Percentiles rank a stretch among this genome's conserved stretches.
Conservation (phyloP, 2,329 filamentous ascomycete genomes). For the Biscogniauxia mediterranea region DNA sequence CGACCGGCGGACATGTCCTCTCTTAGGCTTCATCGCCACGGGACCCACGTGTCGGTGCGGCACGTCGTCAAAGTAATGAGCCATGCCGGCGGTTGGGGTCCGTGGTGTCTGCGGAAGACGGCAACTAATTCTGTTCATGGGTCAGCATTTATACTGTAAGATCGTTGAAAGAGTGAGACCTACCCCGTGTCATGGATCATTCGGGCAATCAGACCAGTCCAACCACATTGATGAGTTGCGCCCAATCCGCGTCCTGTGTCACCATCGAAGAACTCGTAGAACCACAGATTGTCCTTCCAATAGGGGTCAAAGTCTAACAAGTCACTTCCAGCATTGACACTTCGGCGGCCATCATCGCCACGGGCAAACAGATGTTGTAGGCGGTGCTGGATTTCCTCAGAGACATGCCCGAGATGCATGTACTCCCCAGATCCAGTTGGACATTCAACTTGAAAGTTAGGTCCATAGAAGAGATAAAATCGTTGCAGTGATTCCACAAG, state of each 20-base stretch:
- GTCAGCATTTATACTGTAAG: constrained; percentile 39
- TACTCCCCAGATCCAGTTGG: constrained; percentile 89
- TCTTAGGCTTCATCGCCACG: constrained; percentile 40
- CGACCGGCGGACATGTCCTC: constrained; percentile 66
- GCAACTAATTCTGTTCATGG: constrained; percentile 67
- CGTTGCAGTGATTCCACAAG: constrained; percentile 91
- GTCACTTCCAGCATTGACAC: constrained; percentile 83
- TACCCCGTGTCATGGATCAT: constrained; percentile 98
- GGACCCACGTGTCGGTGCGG: constrained; percentile 56
- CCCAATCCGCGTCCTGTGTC: constrained; percentile 86
- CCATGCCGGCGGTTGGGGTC: constrained; percentile 77
- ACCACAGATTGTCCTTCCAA: constrained; percentile 94
- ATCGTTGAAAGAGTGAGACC: constrained; percentile 33
- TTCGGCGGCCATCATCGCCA: constrained; percentile 80
- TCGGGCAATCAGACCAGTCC: constrained; percentile 93
- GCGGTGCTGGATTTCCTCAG: constrained; percentile 92
- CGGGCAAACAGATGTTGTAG: constrained; percentile 88
- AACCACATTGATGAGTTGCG: constrained; percentile 91
- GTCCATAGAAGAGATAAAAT: constrained; percentile 95
- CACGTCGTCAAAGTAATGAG: constrained; percentile 94
- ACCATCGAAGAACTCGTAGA: constrained; percentile 96
- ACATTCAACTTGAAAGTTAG: constrained; percentile 84
- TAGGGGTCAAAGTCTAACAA: constrained; percentile 86
- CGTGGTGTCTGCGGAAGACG: constrained; percentile 90
- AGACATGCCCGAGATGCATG: constrained; percentile 94